These are phyloP conservation scores for Sechiopsis laciniata DNA, from an alignment of 306 rosid genomes.

Conservation along the genomic window DNA sequence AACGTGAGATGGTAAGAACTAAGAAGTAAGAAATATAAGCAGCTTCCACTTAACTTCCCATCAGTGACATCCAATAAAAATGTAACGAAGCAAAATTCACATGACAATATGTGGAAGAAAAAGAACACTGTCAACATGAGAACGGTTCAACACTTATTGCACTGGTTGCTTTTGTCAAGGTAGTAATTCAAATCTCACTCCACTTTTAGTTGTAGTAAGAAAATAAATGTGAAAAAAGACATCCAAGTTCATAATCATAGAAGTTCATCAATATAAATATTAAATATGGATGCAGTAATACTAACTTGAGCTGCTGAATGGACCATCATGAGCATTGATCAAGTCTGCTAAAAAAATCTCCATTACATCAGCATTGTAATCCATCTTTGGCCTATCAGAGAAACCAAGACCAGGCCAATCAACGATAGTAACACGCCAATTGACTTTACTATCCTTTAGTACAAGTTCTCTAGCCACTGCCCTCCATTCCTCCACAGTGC, in stretches of 20 bases:
- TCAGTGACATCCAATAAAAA: too few species aligned
- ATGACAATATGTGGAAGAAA: background rate
- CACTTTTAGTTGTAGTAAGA: too few species aligned
- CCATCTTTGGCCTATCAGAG: constrained; percentile 86
- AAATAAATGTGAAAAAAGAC: too few species aligned
- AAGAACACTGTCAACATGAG: too few species aligned
- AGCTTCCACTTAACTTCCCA: background rate
- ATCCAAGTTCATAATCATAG: background rate
- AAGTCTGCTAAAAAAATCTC: constrained; percentile 82
- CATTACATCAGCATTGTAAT: constrained; percentile 72
- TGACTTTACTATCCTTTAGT: constrained; percentile 49
- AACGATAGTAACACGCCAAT: constrained; percentile 76
- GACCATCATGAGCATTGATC: constrained; percentile 65
- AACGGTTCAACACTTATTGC: too few species aligned
- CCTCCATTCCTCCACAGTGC: constrained; percentile 98
- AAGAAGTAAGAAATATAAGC: background rate
- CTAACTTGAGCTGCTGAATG: constrained; percentile 60
- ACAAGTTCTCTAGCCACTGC: constrained; percentile 64
- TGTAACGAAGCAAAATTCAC: too few species aligned
- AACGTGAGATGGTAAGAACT: background rate
- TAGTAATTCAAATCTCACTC: too few species aligned
- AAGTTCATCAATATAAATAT: constrained; percentile 15
- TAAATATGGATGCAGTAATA: constrained; percentile 9
- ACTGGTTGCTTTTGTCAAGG: too few species aligned
- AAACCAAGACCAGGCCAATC: constrained; percentile 98